phyloP scores from a whole-genome alignment of 2,329 filamentous ascomycete species.

The Talaromyces amestolkiae region DNA sequence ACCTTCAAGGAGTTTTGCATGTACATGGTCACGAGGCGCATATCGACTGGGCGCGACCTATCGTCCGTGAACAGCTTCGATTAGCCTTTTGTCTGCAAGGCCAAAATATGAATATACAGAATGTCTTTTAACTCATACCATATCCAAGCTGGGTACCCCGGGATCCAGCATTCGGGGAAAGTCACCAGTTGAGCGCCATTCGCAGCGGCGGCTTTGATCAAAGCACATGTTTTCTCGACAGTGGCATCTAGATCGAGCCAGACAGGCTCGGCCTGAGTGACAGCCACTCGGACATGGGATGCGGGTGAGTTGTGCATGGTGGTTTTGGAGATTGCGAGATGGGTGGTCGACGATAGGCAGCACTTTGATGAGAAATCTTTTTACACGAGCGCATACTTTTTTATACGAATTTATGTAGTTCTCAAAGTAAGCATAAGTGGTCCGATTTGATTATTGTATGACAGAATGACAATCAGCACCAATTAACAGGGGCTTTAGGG shows the following conservation, averaged over 20 bases:
- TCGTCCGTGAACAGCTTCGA: neutral
- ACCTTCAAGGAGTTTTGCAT: neutral
- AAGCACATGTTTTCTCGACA: conserved; percentile 52
- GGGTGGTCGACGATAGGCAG: neutral
- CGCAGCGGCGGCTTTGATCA: conserved; percentile 55
- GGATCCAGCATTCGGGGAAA: conserved; percentile 57
- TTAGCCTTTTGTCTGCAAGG: neutral
- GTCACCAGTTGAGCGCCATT: conserved; percentile 56
- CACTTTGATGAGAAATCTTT: neutral
- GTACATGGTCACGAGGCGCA: neutral
- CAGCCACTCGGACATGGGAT: conserved; percentile 39
- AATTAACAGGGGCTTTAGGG: neutral
- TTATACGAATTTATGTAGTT: neutral
- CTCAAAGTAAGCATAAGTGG: neutral
- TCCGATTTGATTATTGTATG: neutral
- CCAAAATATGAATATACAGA: neutral
- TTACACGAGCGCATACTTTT: neutral
- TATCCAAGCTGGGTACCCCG: conserved; percentile 48
- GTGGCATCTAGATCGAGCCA: conserved; percentile 56
- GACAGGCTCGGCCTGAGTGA: conserved; percentile 49
- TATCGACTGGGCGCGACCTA: neutral
- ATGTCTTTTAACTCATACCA: conserved; percentile 33
- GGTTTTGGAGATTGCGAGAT: neutral
- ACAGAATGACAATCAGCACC: neutral
- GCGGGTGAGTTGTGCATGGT: conserved; percentile 1